phyloP scores from a whole-genome alignment of 2,329 filamentous ascomycete genomes.

The Pestalotiopsis sp. region DNA sequence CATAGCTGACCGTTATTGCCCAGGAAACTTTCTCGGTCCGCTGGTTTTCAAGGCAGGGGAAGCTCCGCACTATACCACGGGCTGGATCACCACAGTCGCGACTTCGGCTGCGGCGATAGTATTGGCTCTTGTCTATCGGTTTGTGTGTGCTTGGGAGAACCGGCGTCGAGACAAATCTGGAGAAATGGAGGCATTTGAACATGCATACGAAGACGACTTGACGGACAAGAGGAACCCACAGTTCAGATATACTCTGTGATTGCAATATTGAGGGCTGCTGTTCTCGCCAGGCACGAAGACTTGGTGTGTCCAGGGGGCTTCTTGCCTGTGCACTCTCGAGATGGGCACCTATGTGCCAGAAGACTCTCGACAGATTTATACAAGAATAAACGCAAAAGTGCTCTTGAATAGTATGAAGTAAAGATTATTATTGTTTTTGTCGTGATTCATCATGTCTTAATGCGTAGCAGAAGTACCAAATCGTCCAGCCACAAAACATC shows the following conservation, averaged over 20 bases:
- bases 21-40: background rate
- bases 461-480: conserved; percentile 45
- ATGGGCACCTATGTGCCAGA: background rate
- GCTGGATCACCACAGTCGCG: background rate
- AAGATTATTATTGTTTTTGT: background rate
- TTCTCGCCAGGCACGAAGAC: background rate
- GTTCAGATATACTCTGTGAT: background rate
- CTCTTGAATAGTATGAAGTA: background rate
- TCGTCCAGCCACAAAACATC: conserved; percentile 78
- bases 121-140: background rate
- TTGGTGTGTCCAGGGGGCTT: background rate
- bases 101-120: background rate
- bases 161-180: background rate
- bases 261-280: accelerated
- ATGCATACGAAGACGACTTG: background rate
- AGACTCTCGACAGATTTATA: background rate
- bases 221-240: background rate
- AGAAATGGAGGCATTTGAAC: conserved; percentile 1
- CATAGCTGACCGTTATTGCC: background rate
- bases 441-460: background rate
- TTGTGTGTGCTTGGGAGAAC: background rate
- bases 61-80: background rate
- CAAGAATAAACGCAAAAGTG: background rate
- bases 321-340: background rate
- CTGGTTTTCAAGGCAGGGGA: background rate